A percentile compares a stretch with the other conserved stretches of the same genome.
Evolutionary conservation across 768 basidiomycete genomes (phyloP).

Genomic region (Suillus paluster): DNA sequence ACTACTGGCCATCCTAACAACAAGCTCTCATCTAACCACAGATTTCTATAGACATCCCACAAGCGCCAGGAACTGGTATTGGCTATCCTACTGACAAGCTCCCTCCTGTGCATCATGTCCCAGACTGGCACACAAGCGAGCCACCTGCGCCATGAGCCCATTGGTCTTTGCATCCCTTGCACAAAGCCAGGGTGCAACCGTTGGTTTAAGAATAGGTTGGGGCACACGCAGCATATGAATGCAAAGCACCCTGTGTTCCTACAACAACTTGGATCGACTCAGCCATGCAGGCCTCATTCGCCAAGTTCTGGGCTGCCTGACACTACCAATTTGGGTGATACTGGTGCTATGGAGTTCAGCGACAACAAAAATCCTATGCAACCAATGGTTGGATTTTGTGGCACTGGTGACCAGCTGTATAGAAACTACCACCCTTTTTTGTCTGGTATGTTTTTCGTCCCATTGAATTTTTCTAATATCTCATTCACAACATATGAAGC

Average conservation of each 20-base stretch:
- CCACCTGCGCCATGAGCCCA: not conserved
- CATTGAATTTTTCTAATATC: not conserved
- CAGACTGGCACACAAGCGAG: no score
- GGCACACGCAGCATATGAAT: slow-evolving; percentile 8
- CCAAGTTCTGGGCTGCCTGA: not conserved
- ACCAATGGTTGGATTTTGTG: not conserved
- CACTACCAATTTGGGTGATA: no score
- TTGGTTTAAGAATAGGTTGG: slow-evolving; percentile 4
- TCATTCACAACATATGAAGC: not conserved
- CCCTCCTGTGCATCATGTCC: no score
- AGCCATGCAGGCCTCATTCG: not conserved
- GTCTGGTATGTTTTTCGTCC: slow-evolving; percentile 1
- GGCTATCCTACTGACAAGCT: no score
- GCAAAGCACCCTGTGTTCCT: not conserved
- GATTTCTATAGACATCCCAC: no score
- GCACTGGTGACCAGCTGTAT: slow-evolving; percentile 7
- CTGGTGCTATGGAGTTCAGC: not conserved
- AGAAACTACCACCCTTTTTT: slow-evolving; percentile 9
- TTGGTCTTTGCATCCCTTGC: not conserved
- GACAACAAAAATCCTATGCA: not conserved
- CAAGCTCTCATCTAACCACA: no score
- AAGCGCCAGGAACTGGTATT: no score
- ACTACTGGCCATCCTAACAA: no score
- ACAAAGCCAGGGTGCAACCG: not conserved
- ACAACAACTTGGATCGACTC: not conserved